Conservation (phyloP, 116 monocot genomes). For the Cymodocea nodosa region DNA sequence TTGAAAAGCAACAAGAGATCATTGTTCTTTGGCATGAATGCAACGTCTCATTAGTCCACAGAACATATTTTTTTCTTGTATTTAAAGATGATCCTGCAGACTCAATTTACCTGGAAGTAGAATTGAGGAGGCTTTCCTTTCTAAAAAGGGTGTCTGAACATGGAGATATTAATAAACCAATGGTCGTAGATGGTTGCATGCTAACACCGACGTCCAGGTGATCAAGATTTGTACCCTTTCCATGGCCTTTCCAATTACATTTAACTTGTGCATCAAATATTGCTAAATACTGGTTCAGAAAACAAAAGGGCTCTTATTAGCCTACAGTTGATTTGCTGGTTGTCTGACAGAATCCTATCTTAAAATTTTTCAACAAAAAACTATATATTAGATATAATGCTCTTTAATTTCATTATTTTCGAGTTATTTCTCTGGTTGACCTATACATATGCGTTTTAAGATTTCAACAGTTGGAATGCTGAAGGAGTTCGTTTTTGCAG, state of each 20-base stretch:
- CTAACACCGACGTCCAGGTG: constrained; percentile 15
- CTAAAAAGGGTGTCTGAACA: constrained; percentile 23
- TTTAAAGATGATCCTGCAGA: constrained; percentile 80
- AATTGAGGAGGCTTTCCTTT: constrained; percentile 67
- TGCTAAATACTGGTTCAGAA: too few relatives aligned
- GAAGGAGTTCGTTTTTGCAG: constrained; percentile 13
- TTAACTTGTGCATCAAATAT: too few relatives aligned
- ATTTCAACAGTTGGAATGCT: too few relatives aligned
- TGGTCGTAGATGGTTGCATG: constrained; percentile 4
- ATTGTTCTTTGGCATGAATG: constrained; percentile 83
- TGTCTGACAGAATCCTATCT: too few relatives aligned
- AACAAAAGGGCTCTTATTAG: too few relatives aligned
- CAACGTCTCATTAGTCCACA: constrained; percentile 74
- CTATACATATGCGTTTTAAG: too few relatives aligned
- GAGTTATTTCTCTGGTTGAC: too few relatives aligned
- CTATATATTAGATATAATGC: too few relatives aligned
- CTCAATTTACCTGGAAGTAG: constrained; percentile 83
- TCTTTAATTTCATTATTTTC: too few relatives aligned
- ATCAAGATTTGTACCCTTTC: too few relatives aligned
- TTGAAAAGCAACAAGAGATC: constrained; percentile 65
- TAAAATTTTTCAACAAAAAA: too few relatives aligned
- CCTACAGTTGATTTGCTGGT: too few relatives aligned
- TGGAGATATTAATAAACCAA: constrained; percentile 5
- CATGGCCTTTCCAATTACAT: neutral
- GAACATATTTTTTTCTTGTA: constrained; percentile 84